Evolutionary conservation across 768 basidiomycete species (phyloP).

Genomic region (Kwoniella sp.): DNA sequence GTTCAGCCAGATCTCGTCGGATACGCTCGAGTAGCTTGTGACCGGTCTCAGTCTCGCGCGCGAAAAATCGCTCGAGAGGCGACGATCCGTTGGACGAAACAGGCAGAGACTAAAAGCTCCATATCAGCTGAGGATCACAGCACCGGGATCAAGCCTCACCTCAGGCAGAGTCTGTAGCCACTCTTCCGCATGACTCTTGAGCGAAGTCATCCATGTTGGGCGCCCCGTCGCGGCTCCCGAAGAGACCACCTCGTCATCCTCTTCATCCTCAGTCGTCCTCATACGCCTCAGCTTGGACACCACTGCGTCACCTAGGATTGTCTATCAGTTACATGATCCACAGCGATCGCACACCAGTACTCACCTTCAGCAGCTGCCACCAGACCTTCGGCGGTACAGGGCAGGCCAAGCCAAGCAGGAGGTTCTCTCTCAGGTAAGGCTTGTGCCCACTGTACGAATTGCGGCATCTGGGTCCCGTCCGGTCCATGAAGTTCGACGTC

Average conservation of each 20-base stretch:
- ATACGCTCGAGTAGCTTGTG: slow-evolving; percentile 72
- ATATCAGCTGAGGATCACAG: background rate
- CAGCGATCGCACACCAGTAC: slow-evolving; percentile 17
- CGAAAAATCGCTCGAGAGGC: slow-evolving; percentile 82
- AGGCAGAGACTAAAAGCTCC: too few relatives aligned
- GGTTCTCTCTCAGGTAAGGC: slow-evolving; percentile 86
- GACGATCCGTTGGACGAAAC: too few relatives aligned
- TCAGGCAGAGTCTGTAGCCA: slow-evolving; percentile 74
- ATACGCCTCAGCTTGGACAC: slow-evolving; percentile 87
- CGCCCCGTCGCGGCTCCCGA: slow-evolving; percentile 53
- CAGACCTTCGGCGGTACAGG: slow-evolving; percentile 83
- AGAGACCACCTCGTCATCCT: slow-evolving; percentile 19
- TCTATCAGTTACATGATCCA: background rate
- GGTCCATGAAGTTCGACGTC: slow-evolving; percentile 62
- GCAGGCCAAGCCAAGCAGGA: slow-evolving; percentile 88
- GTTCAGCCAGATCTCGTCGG: slow-evolving; percentile 71
- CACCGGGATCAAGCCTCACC: slow-evolving; percentile 58
- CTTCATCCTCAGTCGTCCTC: slow-evolving; percentile 56
- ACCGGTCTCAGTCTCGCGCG: slow-evolving; percentile 78
- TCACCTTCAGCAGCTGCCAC: slow-evolving; percentile 87
- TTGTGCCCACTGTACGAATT: slow-evolving; percentile 86
- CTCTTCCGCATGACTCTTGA: slow-evolving; percentile 74
- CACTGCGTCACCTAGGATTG: slow-evolving; percentile 50
- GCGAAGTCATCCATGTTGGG: slow-evolving; percentile 89
- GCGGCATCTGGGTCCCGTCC: slow-evolving; percentile 86